These are phyloP conservation scores for Debaryomyces psychrophilus DNA, from an alignment of 1,139 yeast genomes.

Conservation along the genomic window DNA sequence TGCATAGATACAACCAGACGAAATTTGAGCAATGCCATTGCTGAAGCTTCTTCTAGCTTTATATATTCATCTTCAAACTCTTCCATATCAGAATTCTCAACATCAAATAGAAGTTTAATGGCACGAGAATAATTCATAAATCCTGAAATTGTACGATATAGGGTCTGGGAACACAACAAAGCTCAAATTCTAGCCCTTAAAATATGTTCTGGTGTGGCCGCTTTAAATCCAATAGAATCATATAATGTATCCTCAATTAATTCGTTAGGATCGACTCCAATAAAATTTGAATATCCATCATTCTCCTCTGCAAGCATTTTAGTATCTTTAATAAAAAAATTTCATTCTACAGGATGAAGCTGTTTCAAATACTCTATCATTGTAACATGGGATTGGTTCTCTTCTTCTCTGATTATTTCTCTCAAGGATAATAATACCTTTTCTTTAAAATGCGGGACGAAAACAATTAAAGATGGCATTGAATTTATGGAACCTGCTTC, in stretches of 20 bases:
- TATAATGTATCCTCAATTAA: constrained; percentile 93
- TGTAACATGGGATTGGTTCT: constrained; percentile 96
- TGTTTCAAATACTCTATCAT: constrained; percentile 95
- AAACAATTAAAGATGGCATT: constrained; percentile 98
- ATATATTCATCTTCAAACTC: constrained; percentile 94
- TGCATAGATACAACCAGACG: constrained; percentile 85
- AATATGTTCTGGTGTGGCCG: constrained; percentile 99
- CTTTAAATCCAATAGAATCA: constrained; percentile 98
- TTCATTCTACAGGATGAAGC: constrained; percentile 99
- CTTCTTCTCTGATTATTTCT: constrained; percentile 98
- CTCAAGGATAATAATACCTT: constrained; percentile 92
- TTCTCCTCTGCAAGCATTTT: constrained; percentile 96
- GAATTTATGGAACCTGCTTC: constrained; percentile 98
- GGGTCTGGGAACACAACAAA: constrained; percentile 94
- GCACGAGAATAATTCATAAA: constrained; percentile 99
- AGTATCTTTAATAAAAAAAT: constrained; percentile 97
- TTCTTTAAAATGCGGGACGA: constrained; percentile 97
- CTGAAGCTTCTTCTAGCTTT: constrained; percentile 74
- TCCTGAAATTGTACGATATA: constrained; percentile 98
- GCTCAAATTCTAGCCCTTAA: constrained; percentile 99
- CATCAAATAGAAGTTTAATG: constrained; percentile 93
- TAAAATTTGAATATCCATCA: constrained; percentile 57
- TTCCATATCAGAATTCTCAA: constrained; percentile 98
- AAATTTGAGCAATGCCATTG: constrained; percentile 94
- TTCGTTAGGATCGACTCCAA: constrained; percentile 70